Conservation (phyloP, 768 basidiomycete genomes). For the Agaricus subrufescens region DNA sequence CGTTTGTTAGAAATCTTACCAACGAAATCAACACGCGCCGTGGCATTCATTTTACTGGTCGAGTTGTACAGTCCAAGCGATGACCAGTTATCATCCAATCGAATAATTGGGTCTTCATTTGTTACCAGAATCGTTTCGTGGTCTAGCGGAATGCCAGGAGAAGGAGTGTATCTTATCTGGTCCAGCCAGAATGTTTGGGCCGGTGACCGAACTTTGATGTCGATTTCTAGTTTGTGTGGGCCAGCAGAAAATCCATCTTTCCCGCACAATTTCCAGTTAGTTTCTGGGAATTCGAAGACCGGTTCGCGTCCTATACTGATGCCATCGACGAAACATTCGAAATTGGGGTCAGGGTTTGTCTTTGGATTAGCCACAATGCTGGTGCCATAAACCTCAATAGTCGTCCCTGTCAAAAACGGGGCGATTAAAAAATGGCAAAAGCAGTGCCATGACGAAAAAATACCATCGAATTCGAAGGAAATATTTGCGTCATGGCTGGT, state of each 20-base stretch:
- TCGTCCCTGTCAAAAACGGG: conserved; percentile 6
- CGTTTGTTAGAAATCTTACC: conserved; percentile 12
- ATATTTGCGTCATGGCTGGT: conserved; percentile 23
- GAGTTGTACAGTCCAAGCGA: conserved; percentile 16
- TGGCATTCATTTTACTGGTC: conserved; percentile 13
- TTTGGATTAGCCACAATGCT: conserved; percentile 14
- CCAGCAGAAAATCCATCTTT: conserved; percentile 17
- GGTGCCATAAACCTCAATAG: conserved; percentile 14
- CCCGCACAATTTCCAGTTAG: conserved; percentile 20
- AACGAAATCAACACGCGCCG: conserved; percentile 17
- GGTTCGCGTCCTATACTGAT: conserved; percentile 15
- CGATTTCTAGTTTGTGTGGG: conserved; percentile 19
- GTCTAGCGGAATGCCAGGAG: conserved; percentile 14
- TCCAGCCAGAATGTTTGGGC: conserved; percentile 23
- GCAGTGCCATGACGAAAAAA: not conserved
- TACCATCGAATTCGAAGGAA: conserved; percentile 13
- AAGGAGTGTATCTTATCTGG: conserved; percentile 19
- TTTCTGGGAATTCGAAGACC: conserved; percentile 15
- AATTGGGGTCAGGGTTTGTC: conserved; percentile 16
- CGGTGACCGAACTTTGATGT: conserved; percentile 4
- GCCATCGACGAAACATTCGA: conserved; percentile 22
- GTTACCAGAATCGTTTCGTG: conserved; percentile 16
- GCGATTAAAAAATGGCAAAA: not conserved
- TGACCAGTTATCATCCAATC: conserved; percentile 19
- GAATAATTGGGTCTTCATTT: conserved; percentile 16